Conservation (phyloP, 2,329 filamentous ascomycete species). For the Epichloe hybrida region DNA sequence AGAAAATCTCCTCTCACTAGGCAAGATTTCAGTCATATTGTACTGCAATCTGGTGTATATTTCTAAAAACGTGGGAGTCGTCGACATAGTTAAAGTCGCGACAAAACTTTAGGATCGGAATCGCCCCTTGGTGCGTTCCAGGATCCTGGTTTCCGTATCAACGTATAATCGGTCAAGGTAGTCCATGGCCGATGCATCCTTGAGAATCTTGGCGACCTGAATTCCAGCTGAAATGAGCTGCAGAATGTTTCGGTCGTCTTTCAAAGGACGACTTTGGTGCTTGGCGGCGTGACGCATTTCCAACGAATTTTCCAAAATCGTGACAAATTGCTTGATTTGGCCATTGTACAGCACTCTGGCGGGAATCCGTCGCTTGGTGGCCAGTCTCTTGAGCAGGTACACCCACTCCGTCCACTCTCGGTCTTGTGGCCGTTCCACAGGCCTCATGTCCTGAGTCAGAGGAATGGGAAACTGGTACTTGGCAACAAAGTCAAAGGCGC, state of each 20-base stretch:
- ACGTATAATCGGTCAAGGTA: slow-evolving; percentile 71
- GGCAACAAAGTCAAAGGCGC: slow-evolving; percentile 80
- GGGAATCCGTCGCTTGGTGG: slow-evolving; percentile 75
- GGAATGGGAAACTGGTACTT: slow-evolving; percentile 87
- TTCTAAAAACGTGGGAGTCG: slow-evolving; percentile 9
- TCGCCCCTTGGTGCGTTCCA: slow-evolving; percentile 40
- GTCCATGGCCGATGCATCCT: slow-evolving; percentile 72
- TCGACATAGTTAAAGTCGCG: slow-evolving; percentile 1
- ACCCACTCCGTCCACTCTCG: slow-evolving; percentile 90
- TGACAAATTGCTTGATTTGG: slow-evolving; percentile 85
- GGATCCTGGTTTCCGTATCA: slow-evolving; percentile 66
- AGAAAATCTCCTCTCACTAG: background rate
- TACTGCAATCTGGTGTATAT: background rate
- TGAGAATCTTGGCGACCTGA: slow-evolving; percentile 77
- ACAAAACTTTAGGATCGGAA: slow-evolving; percentile 17
- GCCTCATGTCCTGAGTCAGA: slow-evolving; percentile 67
- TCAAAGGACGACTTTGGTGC: slow-evolving; percentile 67
- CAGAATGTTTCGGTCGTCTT: slow-evolving; percentile 79
- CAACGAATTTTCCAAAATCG: slow-evolving; percentile 74
- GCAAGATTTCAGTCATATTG: background rate
- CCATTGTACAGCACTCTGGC: slow-evolving; percentile 75
- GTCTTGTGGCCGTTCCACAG: slow-evolving; percentile 59
- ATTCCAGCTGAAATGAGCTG: slow-evolving; percentile 79
- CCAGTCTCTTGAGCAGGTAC: slow-evolving; percentile 70
- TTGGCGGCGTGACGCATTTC: slow-evolving; percentile 80